Conservation (phyloP, 1,139 yeast genomes). For the Geotrichum fermentans region DNA sequence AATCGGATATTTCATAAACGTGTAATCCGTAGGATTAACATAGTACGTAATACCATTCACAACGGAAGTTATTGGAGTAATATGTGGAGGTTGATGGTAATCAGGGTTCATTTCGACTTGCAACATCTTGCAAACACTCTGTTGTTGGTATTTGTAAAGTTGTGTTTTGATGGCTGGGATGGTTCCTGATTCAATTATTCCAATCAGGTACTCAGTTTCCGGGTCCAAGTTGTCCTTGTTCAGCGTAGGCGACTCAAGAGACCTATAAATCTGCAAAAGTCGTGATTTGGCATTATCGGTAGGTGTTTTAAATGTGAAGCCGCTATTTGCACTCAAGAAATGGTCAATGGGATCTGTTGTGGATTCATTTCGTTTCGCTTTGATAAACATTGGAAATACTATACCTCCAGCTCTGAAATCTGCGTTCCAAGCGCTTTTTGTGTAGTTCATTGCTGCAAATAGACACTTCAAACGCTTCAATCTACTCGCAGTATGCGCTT, state of each 20-base stretch:
- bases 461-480: conserved; percentile 38
- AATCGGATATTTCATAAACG: conserved; percentile 39
- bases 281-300: conserved; percentile 43
- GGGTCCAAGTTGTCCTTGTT: conserved; percentile 28
- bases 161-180: conserved; percentile 49
- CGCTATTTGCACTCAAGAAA: conserved; percentile 5
- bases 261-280: conserved; percentile 8
- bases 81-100: conserved; percentile 44
- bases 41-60: conserved; percentile 23
- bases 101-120: conserved; percentile 45
- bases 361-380: neutral
- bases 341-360: conserved; percentile 2
- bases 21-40: conserved; percentile 37
- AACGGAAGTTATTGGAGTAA: conserved; percentile 35
- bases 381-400: conserved; percentile 10
- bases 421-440: conserved; percentile 32
- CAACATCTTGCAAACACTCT: conserved; percentile 56
- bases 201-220: conserved; percentile 22
- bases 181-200: conserved; percentile 29
- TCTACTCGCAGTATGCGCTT: conserved; percentile 36
- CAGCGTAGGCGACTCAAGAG: conserved; percentile 14
- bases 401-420: neutral
- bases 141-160: conserved; percentile 54
- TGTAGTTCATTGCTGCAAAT: conserved; percentile 42
- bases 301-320: conserved; percentile 32